Base-by-base conservation (phyloP, 1,284 basidiomycete genomes). In the Tranzscheliella williamsii region DNA sequence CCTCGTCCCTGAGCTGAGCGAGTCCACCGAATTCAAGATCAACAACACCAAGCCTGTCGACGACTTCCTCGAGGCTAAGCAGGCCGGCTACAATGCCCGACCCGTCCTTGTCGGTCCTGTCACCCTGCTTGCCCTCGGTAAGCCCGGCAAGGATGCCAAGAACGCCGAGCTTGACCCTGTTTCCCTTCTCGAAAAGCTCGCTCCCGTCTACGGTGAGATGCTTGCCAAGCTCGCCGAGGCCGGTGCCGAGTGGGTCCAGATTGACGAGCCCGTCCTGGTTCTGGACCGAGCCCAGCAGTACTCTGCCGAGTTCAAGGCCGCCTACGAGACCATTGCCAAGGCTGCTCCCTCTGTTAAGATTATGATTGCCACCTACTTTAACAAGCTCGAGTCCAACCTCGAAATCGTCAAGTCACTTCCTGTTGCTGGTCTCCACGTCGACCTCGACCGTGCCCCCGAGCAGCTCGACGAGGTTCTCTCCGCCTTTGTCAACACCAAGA, bases 181-280 rank as follows among this genome's bases (percentile, higher is more conserved):
- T 79, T 86, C 88, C 43, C 85, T 96, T 67, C 86, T 98, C 65
- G 81, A 88, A 70, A 90, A 92, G 80, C 85, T 99, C 72, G 83
- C 95, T 57, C 90, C 91, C 67, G 81, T 96, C 78, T 98, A 97
- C 85, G 87, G 86, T 80, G 86, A 92, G 79, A 85, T 98, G 78
- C 84, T 99, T 58, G 81, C 86, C 55, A 89, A 95, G 78, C 86
- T 99, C 79, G 93, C 93, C 83, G 84, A 85, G 48, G 92, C 90
- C 65, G 95, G 95, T 75, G 93, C 87, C 54, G 86, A 90, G 74
- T 89, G 86, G 81, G 92, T 99, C 56, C 95, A 99, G 83, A 83
- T 98, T 63, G 95, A 99, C 76, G 95, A 99, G 82, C 95, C 94
- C 55, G 83, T 95, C 76, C 89, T 99, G 68, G 91, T 95, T 61